Conservation (phyloP, 306 rosid genomes). For the Sechiopsis laciniata region DNA sequence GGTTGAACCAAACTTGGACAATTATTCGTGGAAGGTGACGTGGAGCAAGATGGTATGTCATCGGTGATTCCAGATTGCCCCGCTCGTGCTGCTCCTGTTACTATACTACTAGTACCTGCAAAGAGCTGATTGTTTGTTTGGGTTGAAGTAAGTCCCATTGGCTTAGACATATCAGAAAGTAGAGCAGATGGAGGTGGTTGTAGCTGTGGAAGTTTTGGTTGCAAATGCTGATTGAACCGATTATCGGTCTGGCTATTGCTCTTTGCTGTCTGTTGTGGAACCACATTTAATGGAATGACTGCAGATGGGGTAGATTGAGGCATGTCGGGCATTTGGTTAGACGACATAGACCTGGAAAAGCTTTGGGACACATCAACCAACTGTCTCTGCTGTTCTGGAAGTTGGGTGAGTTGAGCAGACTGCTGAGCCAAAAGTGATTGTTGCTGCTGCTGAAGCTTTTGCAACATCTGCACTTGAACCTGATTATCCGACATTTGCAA, state of each 20-base stretch:
- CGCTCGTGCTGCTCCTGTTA: slow-evolving; percentile 46
- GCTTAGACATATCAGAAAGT: no score
- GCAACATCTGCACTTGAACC: slow-evolving; percentile 60
- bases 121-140: slow-evolving; percentile 45
- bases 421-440: slow-evolving; percentile 66
- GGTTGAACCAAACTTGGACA: slow-evolving; percentile 49
- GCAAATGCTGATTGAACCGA: slow-evolving; percentile 48
- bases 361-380: slow-evolving; percentile 51
- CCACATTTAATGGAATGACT: slow-evolving; percentile 40
- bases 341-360: slow-evolving; percentile 41
- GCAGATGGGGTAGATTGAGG: slow-evolving; percentile 42
- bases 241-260: slow-evolving; percentile 33
- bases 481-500: slow-evolving; percentile 66
- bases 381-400: slow-evolving; percentile 75
- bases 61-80: slow-evolving; percentile 79
- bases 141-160: slow-evolving; percentile 38
- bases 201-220: slow-evolving; percentile 63
- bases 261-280: slow-evolving; percentile 47
- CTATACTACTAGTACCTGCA: slow-evolving; percentile 39
- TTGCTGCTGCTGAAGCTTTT: slow-evolving; percentile 77
- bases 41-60: slow-evolving; percentile 84
- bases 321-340: slow-evolving; percentile 52
- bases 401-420: slow-evolving; percentile 53
- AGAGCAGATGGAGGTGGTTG: slow-evolving; percentile 29
- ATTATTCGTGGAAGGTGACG: slow-evolving; percentile 90